Conservation (phyloP, 2,329 filamentous ascomycete species). For the Fusarium scirpi region DNA sequence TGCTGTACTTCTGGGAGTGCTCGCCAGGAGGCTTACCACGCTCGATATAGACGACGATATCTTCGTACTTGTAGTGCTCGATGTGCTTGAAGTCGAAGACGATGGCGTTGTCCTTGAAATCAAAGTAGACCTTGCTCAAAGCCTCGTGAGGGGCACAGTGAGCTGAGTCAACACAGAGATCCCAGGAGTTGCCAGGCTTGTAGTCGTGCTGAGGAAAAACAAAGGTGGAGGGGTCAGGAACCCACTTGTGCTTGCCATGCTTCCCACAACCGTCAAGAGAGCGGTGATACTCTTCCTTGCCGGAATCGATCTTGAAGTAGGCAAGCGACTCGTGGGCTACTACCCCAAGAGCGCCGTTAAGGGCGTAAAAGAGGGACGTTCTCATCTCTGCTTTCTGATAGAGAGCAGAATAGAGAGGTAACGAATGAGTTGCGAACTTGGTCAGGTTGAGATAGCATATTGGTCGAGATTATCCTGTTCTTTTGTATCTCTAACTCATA, state of each 20-base stretch:
- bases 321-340: slow-evolving; percentile 43
- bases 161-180: slow-evolving; percentile 39
- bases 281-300: slow-evolving; percentile 16
- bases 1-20: slow-evolving; percentile 41
- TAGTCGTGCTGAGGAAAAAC: slow-evolving; percentile 42
- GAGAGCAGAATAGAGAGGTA: slow-evolving; percentile 30
- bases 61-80: slow-evolving; percentile 47
- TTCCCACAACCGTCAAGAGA: slow-evolving; percentile 43
- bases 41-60: slow-evolving; percentile 42
- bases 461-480: slow-evolving; percentile 15
- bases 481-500: slow-evolving; percentile 26
- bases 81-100: slow-evolving; percentile 43
- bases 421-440: slow-evolving; percentile 38
- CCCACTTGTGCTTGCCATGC: slow-evolving; percentile 42
- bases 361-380: slow-evolving; percentile 43
- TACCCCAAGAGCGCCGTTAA: slow-evolving; percentile 43
- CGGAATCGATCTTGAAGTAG: slow-evolving; percentile 34
- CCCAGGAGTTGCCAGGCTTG: slow-evolving; percentile 41
- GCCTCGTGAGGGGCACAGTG: slow-evolving; percentile 43
- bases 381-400: slow-evolving; percentile 37
- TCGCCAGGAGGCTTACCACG: slow-evolving; percentile 37
- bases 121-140: slow-evolving; percentile 42
- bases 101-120: slow-evolving; percentile 45
- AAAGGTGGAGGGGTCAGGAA: slow-evolving; percentile 44
- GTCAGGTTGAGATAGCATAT: slow-evolving; percentile 19